Evolutionary conservation across 495 filamentous ascomycete genomes (phyloP).

Genomic region (Podospora pseudoanserina): DNA sequence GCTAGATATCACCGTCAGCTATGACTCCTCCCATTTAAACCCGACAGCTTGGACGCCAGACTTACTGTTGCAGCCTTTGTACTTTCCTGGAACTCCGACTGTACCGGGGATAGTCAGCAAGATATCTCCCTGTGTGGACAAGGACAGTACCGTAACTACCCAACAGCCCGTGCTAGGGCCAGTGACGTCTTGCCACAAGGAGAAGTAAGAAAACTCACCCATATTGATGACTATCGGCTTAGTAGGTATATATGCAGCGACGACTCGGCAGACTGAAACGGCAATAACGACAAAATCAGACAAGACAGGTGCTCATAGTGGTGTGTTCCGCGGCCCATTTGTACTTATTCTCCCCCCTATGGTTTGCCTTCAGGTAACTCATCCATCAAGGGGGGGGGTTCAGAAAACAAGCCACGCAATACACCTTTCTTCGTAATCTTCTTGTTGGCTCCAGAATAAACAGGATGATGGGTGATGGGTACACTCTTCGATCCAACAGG

Average conservation of each 20-base stretch:
- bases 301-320: neutral
- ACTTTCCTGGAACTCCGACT: constrained; percentile 47
- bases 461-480: neutral
- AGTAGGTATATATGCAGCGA: neutral
- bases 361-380: neutral
- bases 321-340: neutral
- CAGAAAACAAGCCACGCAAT: neutral
- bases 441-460: constrained; percentile 5
- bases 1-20: constrained; percentile 15
- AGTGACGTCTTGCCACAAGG: neutral
- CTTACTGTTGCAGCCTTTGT: constrained; percentile 43
- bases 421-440: neutral
- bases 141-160: neutral
- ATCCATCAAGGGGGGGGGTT: neutral
- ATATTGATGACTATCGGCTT: neutral
- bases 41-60: neutral
- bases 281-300: neutral
- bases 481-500: constrained; percentile 6
- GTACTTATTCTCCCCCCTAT: neutral
- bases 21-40: neutral
- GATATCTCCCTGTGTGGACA: constrained; percentile 9
- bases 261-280: neutral
- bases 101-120: constrained; percentile 2
- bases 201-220: neutral
- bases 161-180: neutral